phyloP scores from a whole-genome alignment of 1,284 basidiomycete genomes.

The Waitea zeae region DNA sequence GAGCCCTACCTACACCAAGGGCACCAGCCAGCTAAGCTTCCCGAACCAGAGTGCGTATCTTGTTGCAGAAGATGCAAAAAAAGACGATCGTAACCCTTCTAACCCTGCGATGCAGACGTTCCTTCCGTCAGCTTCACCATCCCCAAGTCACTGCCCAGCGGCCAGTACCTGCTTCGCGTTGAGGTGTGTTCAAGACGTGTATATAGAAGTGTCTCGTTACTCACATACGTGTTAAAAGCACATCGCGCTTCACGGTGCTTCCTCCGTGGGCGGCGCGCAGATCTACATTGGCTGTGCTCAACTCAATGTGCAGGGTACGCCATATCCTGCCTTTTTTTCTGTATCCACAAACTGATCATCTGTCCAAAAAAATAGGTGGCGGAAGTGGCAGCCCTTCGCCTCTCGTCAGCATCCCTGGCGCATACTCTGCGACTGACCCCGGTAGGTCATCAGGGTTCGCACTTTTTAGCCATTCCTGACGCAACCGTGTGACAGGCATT shows the following conservation, averaged over 20 bases:
- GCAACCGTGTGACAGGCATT: neutral
- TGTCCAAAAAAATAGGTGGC: conserved; percentile 18
- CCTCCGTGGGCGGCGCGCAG: conserved; percentile 16
- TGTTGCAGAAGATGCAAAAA: neutral
- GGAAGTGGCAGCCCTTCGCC: conserved; percentile 22
- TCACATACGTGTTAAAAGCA: conserved; percentile 11
- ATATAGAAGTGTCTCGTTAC: conserved; percentile 10
- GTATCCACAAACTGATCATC: too few relatives aligned
- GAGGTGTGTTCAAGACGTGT: conserved; percentile 12
- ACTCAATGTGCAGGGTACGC: too few relatives aligned
- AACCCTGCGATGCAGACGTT: too few relatives aligned
- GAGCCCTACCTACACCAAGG: conserved; percentile 16
- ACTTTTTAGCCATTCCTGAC: too few relatives aligned
- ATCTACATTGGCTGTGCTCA: conserved; percentile 21
- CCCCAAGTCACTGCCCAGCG: conserved; percentile 12
- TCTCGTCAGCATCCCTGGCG: conserved; percentile 22
- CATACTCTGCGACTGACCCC: conserved; percentile 15
- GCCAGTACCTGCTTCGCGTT: conserved; percentile 13
- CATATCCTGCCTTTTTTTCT: too few relatives aligned
- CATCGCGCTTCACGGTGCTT: conserved; percentile 20
- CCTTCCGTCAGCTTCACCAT: conserved; percentile 22
- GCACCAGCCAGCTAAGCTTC: conserved; percentile 16
- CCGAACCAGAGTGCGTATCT: conserved; percentile 16
- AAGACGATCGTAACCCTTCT: neutral
- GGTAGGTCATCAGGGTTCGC: neutral